phyloP scores from a whole-genome alignment of 345 rosid species.

The Zanthoxylum bungeanum region DNA sequence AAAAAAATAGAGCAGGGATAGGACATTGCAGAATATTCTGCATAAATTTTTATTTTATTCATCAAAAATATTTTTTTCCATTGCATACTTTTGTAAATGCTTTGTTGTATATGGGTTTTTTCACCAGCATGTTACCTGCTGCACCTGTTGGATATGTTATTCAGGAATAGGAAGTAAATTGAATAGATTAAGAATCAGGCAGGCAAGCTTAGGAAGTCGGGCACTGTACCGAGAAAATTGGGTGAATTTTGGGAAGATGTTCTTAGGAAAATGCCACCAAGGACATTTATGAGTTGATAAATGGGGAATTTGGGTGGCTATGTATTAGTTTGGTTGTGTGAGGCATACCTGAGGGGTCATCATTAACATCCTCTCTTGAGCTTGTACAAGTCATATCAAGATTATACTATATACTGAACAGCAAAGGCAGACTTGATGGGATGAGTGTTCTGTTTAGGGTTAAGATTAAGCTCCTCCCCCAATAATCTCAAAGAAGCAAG shows the following conservation, averaged over 20 bases:
- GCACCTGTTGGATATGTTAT: background rate
- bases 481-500: background rate
- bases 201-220: background rate
- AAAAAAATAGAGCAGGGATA: background rate
- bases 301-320: background rate
- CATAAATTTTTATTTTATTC: background rate
- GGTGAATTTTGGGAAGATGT: background rate
- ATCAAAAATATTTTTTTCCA: background rate
- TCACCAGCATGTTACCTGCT: background rate
- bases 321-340: background rate
- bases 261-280: background rate
- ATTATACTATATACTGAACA: no score
- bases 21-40: background rate
- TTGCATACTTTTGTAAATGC: background rate
- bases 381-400: no score
- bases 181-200: background rate
- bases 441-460: background rate
- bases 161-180: background rate
- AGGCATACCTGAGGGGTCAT: background rate
- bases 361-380: slow-evolving; percentile 3
- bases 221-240: background rate
- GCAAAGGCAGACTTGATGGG: no score
- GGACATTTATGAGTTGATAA: background rate
- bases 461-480: background rate
- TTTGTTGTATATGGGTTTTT: background rate